Evolutionary conservation across 192 early-diverging fungal genomes (phyloP).

Genomic region (Podila verticillata): DNA sequence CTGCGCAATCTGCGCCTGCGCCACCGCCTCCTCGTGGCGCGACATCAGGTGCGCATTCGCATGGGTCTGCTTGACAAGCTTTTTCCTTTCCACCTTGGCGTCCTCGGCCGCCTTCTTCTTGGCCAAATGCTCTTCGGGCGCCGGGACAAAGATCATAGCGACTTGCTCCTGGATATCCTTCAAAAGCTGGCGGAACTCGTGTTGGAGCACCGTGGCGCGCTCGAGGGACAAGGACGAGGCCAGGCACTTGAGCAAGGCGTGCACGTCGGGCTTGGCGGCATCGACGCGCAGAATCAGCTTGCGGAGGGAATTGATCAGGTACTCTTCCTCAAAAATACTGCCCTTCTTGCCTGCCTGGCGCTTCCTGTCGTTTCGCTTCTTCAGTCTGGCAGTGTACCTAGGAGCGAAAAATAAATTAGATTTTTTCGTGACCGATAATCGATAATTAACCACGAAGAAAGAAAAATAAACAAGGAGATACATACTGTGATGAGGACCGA

Average conservation of each 20-base stretch:
- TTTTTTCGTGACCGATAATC: slow-evolving; percentile 4
- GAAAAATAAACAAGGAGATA: not conserved
- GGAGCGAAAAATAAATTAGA: not conserved
- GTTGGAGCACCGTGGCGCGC: slow-evolving; percentile 61
- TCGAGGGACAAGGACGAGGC: slow-evolving; percentile 57
- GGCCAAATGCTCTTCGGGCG: slow-evolving; percentile 36
- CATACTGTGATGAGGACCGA: slow-evolving; percentile 44
- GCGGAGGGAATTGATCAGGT: slow-evolving; percentile 78
- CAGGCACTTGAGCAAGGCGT: slow-evolving; percentile 60
- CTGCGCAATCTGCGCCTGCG: slow-evolving; percentile 43
- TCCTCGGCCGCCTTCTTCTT: slow-evolving; percentile 52
- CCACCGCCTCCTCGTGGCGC: slow-evolving; percentile 44
- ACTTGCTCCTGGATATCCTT: slow-evolving; percentile 46
- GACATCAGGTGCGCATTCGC: slow-evolving; percentile 43
- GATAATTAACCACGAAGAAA: not conserved
- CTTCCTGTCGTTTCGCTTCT: slow-evolving; percentile 78
- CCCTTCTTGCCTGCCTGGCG: slow-evolving; percentile 90
- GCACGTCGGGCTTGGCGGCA: slow-evolving; percentile 62
- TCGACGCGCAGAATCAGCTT: slow-evolving; percentile 68
- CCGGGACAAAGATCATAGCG: slow-evolving; percentile 63
- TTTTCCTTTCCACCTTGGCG: slow-evolving; percentile 46
- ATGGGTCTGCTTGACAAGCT: slow-evolving; percentile 40
- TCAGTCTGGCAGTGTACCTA: slow-evolving; percentile 76
- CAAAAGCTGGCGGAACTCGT: slow-evolving; percentile 57
- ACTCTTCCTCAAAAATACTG: slow-evolving; percentile 90